Conservation (phyloP, 495 filamentous ascomycete species). For the Daldinia childiae region DNA sequence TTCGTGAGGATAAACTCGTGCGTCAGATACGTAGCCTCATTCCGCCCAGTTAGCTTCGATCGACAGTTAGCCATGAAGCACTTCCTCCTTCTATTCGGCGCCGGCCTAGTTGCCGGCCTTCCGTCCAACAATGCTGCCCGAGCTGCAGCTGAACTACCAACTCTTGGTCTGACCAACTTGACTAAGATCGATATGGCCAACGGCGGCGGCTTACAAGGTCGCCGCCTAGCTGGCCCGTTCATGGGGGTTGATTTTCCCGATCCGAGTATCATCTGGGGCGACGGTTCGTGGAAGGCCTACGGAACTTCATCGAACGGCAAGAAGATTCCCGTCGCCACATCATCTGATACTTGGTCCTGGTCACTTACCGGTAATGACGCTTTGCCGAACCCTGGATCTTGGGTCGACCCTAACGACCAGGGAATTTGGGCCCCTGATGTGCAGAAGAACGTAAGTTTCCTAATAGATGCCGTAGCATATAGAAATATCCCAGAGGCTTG, state of each 20-base stretch:
- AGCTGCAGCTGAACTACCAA: constrained; percentile 29
- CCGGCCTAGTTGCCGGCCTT: constrained; percentile 35
- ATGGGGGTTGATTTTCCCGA: constrained; percentile 48
- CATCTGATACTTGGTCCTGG: constrained; percentile 43
- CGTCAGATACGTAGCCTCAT: not conserved
- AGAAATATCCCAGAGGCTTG: not conserved
- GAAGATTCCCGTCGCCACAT: constrained; percentile 45
- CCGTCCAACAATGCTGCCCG: constrained; percentile 22
- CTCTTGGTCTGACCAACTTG: constrained; percentile 43
- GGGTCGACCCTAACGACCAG: constrained; percentile 40
- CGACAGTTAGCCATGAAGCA: constrained; percentile 35
- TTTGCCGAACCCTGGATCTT: constrained; percentile 41
- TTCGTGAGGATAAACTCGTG: constrained; percentile 5
- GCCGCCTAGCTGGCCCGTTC: constrained; percentile 35
- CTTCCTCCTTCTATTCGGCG: constrained; percentile 38
- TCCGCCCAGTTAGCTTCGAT: not conserved
- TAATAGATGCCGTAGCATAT: not conserved
- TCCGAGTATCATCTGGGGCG: constrained; percentile 44
- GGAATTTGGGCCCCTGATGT: constrained; percentile 48
- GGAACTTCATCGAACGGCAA: constrained; percentile 43
- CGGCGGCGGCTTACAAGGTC: constrained; percentile 26
- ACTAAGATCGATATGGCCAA: constrained; percentile 38
- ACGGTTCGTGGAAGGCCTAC: constrained; percentile 48
- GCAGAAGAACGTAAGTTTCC: constrained; percentile 43
- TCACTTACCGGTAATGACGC: constrained; percentile 40